A percentile compares a stretch with the other conserved stretches of the same genome.
phyloP scores from a whole-genome alignment of 306 rosid species.

The Styphnolobium japonicum region DNA sequence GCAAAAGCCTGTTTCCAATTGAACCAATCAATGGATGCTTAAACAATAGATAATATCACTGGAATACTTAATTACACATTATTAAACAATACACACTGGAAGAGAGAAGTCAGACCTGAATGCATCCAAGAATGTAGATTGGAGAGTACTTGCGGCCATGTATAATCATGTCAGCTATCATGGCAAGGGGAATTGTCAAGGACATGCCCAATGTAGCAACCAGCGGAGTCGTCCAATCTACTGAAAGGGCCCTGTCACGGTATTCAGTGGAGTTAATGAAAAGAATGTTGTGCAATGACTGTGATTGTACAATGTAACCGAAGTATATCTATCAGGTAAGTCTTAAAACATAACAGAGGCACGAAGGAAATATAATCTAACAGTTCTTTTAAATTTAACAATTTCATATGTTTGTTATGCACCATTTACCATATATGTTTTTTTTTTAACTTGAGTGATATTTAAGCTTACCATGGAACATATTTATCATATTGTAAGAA shows the following conservation, averaged over 20 bases:
- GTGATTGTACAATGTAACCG: background rate
- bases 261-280: background rate
- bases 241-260: constrained; percentile 65
- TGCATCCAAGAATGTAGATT: constrained; percentile 58
- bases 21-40: background rate
- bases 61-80: background rate
- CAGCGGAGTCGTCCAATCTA: constrained; percentile 77
- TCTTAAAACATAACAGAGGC: background rate
- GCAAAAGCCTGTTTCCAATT: constrained; percentile 59
- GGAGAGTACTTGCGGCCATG: constrained; percentile 65
- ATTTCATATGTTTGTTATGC: background rate
- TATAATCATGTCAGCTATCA: constrained; percentile 71
- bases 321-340: background rate
- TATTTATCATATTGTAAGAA: background rate
- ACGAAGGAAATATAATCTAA: background rate
- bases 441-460: no score
- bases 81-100: background rate
- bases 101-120: constrained; percentile 45
- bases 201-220: constrained; percentile 74
- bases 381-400: background rate
- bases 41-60: background rate
- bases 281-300: background rate
- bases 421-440: background rate
- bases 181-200: constrained; percentile 75
- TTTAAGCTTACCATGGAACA: no score